Base-by-base conservation (phyloP, 352 stramenopile genomes). In the Heterotrichella gracilis region DNA sequence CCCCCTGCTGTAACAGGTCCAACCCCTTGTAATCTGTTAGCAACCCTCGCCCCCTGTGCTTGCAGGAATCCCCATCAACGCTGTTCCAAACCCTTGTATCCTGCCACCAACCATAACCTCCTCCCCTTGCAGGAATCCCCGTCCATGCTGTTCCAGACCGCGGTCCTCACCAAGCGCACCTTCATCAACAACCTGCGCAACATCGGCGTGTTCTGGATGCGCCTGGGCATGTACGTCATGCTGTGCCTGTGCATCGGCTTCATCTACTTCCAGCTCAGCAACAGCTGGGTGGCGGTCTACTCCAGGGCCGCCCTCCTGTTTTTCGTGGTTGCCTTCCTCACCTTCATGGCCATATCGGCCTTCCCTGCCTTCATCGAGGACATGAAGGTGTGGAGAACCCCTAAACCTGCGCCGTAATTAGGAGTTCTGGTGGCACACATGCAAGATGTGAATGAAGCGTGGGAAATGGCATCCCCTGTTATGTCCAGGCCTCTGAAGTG, bases 321-420 rank as follows among this genome's bases (percentile, higher is more conserved):
- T 71, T 89, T 84, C 78, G 77, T 85, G 24, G 79, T 84, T 22
- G 81, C 82, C 3, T 89, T 89, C 72, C 77, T 88, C 32, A 79
- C 86, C 41, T 88, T 87, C 74, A 89, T 89, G 84, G 84, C 77
- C 68, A 79, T 89, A 25, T 82, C 83, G 0, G 81, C 84, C 0
- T 73, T 91, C 17, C 83, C 84, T 0, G 87, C 87, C 74, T 82
- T 86, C 63, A 82, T 91, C 41, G 78, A 87, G 39, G 79, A 89
- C 69, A n/a, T n/a, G n/a, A n/a, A n/a, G n/a, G n/a, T n/a, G n/a
- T n/a, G n/a, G n/a, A n/a, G n/a, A n/a, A n/a, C n/a, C n/a, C n/a
- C n/a, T n/a, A n/a, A n/a, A n/a, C n/a, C n/a, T n/a, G n/a, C n/a
- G n/a, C n/a, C n/a, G n/a, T n/a, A n/a, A n/a, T n/a, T n/a, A n/a